Conservation (phyloP, 1,284 basidiomycete genomes). For the Pseudozyma sp. region DNA sequence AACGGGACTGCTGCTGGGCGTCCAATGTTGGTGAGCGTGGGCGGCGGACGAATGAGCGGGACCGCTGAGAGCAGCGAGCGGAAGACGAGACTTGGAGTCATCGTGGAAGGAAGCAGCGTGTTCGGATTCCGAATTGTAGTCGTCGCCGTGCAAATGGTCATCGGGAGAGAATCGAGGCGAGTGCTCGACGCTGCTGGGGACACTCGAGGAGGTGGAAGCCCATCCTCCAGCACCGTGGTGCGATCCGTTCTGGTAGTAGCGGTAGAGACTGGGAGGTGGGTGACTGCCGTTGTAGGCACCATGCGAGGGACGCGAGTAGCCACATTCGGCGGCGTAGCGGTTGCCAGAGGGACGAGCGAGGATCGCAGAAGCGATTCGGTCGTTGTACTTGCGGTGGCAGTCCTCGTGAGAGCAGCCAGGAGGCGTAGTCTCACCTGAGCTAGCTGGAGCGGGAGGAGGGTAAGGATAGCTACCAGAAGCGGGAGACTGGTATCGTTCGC, state of each 20-base stretch:
- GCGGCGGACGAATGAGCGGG: constrained; percentile 22
- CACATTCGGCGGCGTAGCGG: constrained; percentile 37
- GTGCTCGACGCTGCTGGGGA: constrained; percentile 65
- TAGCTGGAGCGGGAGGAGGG: constrained; percentile 12
- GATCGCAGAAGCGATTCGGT: constrained; percentile 55
- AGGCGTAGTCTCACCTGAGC: constrained; percentile 32
- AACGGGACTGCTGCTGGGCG: constrained; percentile 66
- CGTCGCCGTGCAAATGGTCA: constrained; percentile 59
- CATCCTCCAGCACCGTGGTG: constrained; percentile 41
- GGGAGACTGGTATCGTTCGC: constrained; percentile 36
- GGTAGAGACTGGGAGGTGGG: constrained; percentile 50
- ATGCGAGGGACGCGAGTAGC: constrained; percentile 35
- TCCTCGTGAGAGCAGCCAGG: constrained; percentile 62
- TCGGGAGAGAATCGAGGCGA: constrained; percentile 63
- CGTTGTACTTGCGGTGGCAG: constrained; percentile 63
- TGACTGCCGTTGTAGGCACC: constrained; percentile 39
- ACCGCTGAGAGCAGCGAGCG: constrained; percentile 10
- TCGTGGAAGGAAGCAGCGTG: constrained; percentile 38
- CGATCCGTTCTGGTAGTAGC: constrained; percentile 49
- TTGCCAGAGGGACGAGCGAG: constrained; percentile 30
- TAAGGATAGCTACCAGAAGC: constrained; percentile 25
- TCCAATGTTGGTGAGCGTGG: constrained; percentile 51
- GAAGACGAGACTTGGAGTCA: constrained; percentile 36
- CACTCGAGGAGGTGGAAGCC: constrained; percentile 59
- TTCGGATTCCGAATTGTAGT: constrained; percentile 59